phyloP scores from a whole-genome alignment of 225 moss, liverwort and hornwort species.

The Marchantia paleacea region DNA sequence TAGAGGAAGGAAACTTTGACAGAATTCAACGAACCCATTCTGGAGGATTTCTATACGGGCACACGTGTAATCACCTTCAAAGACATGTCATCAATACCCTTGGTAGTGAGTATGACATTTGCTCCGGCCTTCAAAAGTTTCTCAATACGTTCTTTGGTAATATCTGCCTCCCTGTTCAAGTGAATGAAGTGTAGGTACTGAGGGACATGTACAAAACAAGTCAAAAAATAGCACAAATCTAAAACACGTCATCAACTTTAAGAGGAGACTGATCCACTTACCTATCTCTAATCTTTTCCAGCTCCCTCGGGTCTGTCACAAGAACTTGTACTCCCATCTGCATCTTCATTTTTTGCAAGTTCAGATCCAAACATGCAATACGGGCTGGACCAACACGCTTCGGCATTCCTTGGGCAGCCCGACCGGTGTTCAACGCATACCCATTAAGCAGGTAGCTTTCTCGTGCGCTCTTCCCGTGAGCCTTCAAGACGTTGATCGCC shows the following conservation, averaged over 20 bases:
- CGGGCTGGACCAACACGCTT: conserved; percentile 73
- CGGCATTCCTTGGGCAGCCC: conserved; percentile 81
- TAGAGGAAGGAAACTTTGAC: too few relatives aligned
- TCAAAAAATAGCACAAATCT: not conserved
- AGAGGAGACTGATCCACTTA: conserved; percentile 19
- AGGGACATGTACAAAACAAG: not conserved
- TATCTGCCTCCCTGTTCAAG: conserved; percentile 61
- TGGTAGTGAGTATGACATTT: conserved; percentile 83
- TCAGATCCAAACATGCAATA: conserved; percentile 86
- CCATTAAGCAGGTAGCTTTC: conserved; percentile 90
- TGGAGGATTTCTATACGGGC: too few relatives aligned
- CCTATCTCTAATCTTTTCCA: conserved; percentile 79
- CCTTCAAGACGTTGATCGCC: conserved; percentile 83
- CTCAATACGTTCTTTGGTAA: conserved; percentile 86
- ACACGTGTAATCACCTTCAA: conserved; percentile 47
- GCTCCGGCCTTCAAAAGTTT: conserved; percentile 84
- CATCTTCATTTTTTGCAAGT: conserved; percentile 86
- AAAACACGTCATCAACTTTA: not conserved
- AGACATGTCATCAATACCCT: conserved; percentile 93
- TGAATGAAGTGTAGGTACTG: not conserved
- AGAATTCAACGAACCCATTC: too few relatives aligned
- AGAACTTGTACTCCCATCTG: conserved; percentile 96
- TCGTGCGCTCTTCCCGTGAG: conserved; percentile 81
- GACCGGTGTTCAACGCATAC: conserved; percentile 71
- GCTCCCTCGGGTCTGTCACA: conserved; percentile 82